Evolutionary conservation across 768 basidiomycete genomes (phyloP), one percentile per base, ranked within the genome.

Genomic region (Cystoderma amianthinum): DNA sequence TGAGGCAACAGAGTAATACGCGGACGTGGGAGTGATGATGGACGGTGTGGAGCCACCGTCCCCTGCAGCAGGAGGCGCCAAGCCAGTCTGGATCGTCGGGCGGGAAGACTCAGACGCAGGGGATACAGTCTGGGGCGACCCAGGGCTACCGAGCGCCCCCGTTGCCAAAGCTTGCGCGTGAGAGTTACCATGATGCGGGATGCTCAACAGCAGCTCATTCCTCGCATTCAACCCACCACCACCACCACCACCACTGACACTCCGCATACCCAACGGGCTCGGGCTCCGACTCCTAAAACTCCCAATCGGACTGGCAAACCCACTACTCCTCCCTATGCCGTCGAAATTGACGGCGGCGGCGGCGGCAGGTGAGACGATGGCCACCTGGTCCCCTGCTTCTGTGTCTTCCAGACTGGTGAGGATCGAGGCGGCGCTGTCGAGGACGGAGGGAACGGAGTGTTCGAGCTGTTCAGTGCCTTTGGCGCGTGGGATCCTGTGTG

Each of bases 381-480:
- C 62, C n/a, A 87, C 69, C 7, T 76, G 58, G 44, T 78, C 78
- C 34, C 68, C 67, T 18, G 74, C 72, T 48, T 74, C 72, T 25
- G 65, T 41, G 55, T 65, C 45, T 48, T 62, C 50, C 48, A 60
- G 7, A 17, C 16, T 63, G 3, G 79, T 58, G 25, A 93, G 74
- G 21, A 89, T 74, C 16, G 81, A 76, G 1, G 89, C 86, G 2
- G 91, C 91, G 44, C 78, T 80, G 50, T 91, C 88, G 35, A 94
- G 71, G 1, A 92, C 91, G 4, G 86, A 85, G 3, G 91, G 91
- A 2, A 89, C 85, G n/a, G 74, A 68, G 39, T 81, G 78, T 36
- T 92, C 88, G 34, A 90, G 69, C 4, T 80, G 74, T 44, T 86
- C 86, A 0, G 83, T 83, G 23, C 69, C 68, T 57, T 84, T 84